Conservation (phyloP, 306 rosid genomes). For the Biancaea sappan region DNA sequence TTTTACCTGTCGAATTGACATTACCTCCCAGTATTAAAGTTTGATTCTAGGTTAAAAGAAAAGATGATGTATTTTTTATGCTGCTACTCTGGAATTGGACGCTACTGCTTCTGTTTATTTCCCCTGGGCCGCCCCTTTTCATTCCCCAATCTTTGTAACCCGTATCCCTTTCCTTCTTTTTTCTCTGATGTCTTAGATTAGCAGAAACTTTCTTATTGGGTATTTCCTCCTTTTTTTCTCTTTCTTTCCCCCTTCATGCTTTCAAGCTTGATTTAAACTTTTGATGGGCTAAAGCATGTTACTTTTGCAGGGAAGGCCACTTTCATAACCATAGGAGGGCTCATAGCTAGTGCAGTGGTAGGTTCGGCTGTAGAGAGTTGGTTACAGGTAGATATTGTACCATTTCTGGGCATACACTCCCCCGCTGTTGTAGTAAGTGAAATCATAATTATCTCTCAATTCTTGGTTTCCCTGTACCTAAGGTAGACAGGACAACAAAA, state of each 20-base stretch:
- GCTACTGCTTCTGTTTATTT: slow-evolving; percentile 21
- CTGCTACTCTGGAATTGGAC: slow-evolving; percentile 26
- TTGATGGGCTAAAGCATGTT: no score
- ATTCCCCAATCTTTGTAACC: no score
- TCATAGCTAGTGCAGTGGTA: slow-evolving; percentile 87
- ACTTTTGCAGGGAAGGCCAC: slow-evolving; percentile 87
- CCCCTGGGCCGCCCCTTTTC: slow-evolving; percentile 13
- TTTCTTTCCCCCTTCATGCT: background rate
- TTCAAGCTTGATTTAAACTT: background rate
- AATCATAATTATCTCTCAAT: slow-evolving; percentile 82
- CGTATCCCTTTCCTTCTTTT: background rate
- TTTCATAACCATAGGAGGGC: slow-evolving; percentile 88
- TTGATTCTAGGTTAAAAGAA: slow-evolving; percentile 24
- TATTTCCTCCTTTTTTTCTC: background rate
- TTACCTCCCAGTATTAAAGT: slow-evolving; percentile 15
- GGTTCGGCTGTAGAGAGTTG: slow-evolving; percentile 93
- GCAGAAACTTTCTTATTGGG: background rate
- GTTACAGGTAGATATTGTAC: slow-evolving; percentile 97
- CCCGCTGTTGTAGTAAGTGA: slow-evolving; percentile 95
- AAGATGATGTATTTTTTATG: slow-evolving; percentile 26
- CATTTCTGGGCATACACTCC: slow-evolving; percentile 89
- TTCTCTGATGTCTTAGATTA: slow-evolving; percentile 21
- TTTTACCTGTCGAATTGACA: slow-evolving; percentile 16
- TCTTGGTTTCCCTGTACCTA: slow-evolving; percentile 88
- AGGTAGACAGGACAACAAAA: slow-evolving; percentile 56